A percentile compares a stretch with the other conserved stretches of the same genome.
Conservation (phyloP, 768 basidiomycete genomes). For the Thelephora aurantiotincta region DNA sequence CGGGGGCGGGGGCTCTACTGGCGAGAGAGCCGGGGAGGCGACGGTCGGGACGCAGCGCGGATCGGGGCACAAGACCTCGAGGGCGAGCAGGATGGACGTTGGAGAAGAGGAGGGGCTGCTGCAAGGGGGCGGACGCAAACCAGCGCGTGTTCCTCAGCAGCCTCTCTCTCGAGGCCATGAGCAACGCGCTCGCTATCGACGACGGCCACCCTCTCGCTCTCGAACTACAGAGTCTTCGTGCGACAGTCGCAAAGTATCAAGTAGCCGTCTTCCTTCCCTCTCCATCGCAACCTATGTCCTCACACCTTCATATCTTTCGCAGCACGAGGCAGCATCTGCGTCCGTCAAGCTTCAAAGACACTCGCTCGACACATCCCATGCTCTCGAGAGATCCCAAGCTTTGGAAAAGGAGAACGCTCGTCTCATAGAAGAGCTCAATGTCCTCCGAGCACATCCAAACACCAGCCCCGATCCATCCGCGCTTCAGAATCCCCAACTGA, state of each 20-base stretch:
- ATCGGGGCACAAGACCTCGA: too few relatives aligned
- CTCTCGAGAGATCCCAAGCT: slow-evolving; percentile 28
- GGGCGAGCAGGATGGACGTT: too few relatives aligned
- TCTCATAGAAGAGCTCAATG: slow-evolving; percentile 37
- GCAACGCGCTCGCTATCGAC: slow-evolving; percentile 9
- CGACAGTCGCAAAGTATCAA: slow-evolving; percentile 22
- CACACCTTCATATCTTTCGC: slow-evolving; percentile 12
- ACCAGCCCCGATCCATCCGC: slow-evolving; percentile 23
- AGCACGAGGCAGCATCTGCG: slow-evolving; percentile 62
- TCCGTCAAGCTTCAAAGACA: slow-evolving; percentile 54
- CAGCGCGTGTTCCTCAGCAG: background rate
- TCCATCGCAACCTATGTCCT: slow-evolving; percentile 11
- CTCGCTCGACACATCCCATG: slow-evolving; percentile 36
- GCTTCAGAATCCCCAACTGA: slow-evolving; percentile 36
- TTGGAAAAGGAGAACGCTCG: slow-evolving; percentile 48
- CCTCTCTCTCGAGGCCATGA: background rate
- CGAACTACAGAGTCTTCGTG: slow-evolving; percentile 22
- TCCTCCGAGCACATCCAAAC: slow-evolving; percentile 41
- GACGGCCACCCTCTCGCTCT: slow-evolving; percentile 24
- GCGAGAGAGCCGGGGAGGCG: too few relatives aligned
- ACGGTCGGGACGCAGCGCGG: too few relatives aligned
- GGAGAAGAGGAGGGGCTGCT: too few relatives aligned
- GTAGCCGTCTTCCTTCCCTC: slow-evolving; percentile 9
- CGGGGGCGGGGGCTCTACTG: too few relatives aligned
- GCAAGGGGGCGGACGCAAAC: too few relatives aligned